Evolutionary conservation across 768 basidiomycete genomes (phyloP).

Genomic region (Trametes villosa): DNA sequence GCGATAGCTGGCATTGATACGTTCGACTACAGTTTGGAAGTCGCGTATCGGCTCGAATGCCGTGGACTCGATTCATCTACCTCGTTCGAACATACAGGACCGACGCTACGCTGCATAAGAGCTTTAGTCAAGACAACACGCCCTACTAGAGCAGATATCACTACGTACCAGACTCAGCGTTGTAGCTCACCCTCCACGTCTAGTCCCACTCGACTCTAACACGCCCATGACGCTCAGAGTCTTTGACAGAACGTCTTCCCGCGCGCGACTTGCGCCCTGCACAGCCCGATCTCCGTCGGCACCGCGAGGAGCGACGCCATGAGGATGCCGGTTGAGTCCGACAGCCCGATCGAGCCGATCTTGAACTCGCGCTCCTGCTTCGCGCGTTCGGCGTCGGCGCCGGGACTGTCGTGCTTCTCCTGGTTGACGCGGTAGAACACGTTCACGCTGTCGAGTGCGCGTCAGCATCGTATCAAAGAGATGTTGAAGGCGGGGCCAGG

Average conservation of each 20-base stretch:
- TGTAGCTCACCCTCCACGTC: too few relatives aligned
- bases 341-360: constrained; percentile 88
- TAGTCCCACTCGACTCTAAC: too few relatives aligned
- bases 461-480: neutral
- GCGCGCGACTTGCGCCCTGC: constrained; percentile 67
- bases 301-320: constrained; percentile 66
- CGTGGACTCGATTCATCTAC: too few relatives aligned
- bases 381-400: constrained; percentile 57
- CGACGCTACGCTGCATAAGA: too few relatives aligned
- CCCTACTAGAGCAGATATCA: too few relatives aligned
- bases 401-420: constrained; percentile 55
- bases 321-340: constrained; percentile 77
- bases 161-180: too few relatives aligned
- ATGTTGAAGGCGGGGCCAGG: constrained; percentile 18
- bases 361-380: constrained; percentile 86
- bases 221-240: too few relatives aligned
- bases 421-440: constrained; percentile 86
- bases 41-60: too few relatives aligned
- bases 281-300: constrained; percentile 78
- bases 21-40: too few relatives aligned
- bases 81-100: too few relatives aligned
- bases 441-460: constrained; percentile 57
- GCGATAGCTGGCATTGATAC: too few relatives aligned
- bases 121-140: too few relatives aligned
- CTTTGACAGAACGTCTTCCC: constrained; percentile 74